Evolutionary conservation across 305 asterid genomes (phyloP).

Genomic region (Coffea humblotiana): DNA sequence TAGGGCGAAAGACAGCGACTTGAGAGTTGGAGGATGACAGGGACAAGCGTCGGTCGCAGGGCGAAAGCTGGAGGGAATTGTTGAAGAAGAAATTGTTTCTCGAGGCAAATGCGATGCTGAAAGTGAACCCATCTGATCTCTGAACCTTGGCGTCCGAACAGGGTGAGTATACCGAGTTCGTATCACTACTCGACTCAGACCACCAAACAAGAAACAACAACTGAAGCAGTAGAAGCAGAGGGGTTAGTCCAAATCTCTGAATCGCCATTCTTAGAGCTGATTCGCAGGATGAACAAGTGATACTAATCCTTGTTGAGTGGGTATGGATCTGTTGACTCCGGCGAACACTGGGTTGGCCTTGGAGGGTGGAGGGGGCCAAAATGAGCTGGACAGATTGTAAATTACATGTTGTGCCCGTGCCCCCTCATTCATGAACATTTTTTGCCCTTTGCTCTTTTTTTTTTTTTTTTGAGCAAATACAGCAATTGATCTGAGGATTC

Average conservation of each 20-base stretch:
- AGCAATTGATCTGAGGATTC: too few relatives aligned
- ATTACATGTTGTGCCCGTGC: not conserved
- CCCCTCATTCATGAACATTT: not conserved
- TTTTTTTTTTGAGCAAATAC: not conserved
- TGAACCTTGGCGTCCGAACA: constrained; percentile 77
- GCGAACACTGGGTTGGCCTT: constrained; percentile 6
- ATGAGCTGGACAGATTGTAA: not conserved
- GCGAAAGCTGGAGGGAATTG: constrained; percentile 66
- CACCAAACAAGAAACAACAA: constrained; percentile 20
- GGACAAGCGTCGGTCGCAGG: constrained; percentile 77
- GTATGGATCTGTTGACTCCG: not conserved
- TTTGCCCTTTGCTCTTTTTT: not conserved
- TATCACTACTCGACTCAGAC: constrained; percentile 56
- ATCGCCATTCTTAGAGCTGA: constrained; percentile 30
- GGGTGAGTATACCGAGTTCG: constrained; percentile 68
- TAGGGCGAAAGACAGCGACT: constrained; percentile 88
- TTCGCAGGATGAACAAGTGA: too few relatives aligned
- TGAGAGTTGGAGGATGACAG: constrained; percentile 59
- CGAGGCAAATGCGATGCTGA: constrained; percentile 72
- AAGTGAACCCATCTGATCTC: constrained; percentile 79
- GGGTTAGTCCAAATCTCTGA: not conserved
- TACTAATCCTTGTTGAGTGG: not conserved
- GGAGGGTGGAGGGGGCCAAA: not conserved
- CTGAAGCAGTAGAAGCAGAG: constrained; percentile 19
- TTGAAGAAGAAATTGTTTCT: constrained; percentile 48